These are phyloP conservation scores for Trifolium pratense DNA, from an alignment of 306 rosid genomes.

Conservation along the genomic window DNA sequence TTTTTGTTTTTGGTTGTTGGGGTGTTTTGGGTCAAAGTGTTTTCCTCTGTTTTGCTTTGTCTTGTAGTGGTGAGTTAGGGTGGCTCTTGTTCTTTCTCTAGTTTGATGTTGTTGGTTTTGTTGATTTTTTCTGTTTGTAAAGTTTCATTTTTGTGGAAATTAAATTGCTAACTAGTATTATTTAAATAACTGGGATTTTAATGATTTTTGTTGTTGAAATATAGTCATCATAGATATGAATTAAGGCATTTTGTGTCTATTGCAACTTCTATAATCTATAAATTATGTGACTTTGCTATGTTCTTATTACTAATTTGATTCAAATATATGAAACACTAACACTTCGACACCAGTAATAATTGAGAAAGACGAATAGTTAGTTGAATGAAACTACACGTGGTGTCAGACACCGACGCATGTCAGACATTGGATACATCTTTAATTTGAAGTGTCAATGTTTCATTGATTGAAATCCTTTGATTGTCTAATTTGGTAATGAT, in stretches of 20 bases:
- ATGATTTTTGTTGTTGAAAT: constrained; percentile 23
- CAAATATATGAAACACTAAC: neutral
- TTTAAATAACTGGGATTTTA: constrained; percentile 16
- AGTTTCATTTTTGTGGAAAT: constrained; percentile 20
- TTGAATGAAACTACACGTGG: neutral
- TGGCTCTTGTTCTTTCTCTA: neutral
- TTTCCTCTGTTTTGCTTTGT: constrained; percentile 30
- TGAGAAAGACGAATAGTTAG: neutral
- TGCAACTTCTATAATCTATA: neutral
- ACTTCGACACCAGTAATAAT: neutral
- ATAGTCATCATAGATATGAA: constrained; percentile 11
- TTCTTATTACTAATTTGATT: neutral
- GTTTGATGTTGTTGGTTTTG: constrained; percentile 25
- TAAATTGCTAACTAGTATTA: constrained; percentile 16
- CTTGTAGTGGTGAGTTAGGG: neutral
- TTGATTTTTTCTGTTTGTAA: constrained; percentile 21
- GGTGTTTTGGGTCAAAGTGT: constrained; percentile 11
- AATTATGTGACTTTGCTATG: constrained; percentile 4
- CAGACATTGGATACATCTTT: neutral
- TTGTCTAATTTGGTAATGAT: constrained; percentile 4
- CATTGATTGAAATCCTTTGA: constrained; percentile 1
- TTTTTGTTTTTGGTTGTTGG: neutral
- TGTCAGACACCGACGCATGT: neutral
- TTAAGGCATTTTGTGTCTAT: constrained; percentile 22
- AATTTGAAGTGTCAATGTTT: neutral